A percentile compares a stretch with the other conserved stretches of the same genome.
These are phyloP conservation scores for Sporothrix pallida DNA, from an alignment of 2,329 filamentous ascomycete genomes.

Conservation along the genomic window DNA sequence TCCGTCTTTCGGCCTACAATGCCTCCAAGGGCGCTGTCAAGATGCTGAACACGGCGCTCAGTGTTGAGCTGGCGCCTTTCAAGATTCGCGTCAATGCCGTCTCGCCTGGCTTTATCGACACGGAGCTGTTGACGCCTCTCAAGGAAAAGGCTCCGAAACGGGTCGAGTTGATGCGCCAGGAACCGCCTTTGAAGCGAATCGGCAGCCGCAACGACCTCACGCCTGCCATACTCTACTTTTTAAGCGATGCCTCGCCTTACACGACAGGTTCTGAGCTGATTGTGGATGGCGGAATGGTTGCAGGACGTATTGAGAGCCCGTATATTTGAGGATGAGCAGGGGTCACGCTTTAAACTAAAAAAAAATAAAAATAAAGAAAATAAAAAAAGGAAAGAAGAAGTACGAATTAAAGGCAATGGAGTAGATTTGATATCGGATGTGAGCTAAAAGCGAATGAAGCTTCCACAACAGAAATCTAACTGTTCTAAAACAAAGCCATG, in stretches of 20 bases:
- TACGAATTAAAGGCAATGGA: no score
- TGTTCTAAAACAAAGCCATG: not conserved
- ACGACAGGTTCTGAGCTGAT: not conserved
- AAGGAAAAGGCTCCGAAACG: not conserved
- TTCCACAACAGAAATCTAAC: no score
- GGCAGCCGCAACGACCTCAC: not conserved
- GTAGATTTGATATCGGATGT: no score
- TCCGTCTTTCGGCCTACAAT: conserved; percentile 1
- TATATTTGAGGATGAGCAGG: not conserved
- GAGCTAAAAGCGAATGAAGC: no score
- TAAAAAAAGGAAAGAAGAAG: no score
- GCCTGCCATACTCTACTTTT: not conserved
- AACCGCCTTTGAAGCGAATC: not conserved
- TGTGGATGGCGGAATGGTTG: not conserved
- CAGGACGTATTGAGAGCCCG: not conserved
- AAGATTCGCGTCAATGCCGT: not conserved
- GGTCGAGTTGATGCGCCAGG: not conserved
- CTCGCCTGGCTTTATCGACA: not conserved
- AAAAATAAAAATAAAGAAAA: no score
- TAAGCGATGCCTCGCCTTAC: not conserved
- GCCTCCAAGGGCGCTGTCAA: conserved; percentile 12
- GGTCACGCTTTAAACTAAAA: no score
- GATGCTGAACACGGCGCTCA: conserved; percentile 1
- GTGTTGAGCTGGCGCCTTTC: not conserved
- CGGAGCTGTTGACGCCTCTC: not conserved